phyloP scores from a whole-genome alignment of 225 moss, liverwort and hornwort genomes.

The Pseudoscleropodium purum region DNA sequence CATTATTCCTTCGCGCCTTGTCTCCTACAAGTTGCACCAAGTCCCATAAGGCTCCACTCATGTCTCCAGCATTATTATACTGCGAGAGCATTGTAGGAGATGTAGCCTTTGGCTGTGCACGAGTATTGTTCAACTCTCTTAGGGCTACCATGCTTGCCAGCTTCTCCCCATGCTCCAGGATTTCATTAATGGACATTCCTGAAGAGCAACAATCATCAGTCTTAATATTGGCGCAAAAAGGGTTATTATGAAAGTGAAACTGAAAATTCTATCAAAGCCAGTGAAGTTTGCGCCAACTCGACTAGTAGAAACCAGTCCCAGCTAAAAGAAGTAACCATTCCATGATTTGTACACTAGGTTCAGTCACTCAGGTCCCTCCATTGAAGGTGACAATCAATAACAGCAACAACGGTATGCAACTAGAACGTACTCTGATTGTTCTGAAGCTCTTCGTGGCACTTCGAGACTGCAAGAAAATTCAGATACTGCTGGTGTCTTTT shows the following conservation, averaged over 20 bases:
- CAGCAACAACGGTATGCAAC: not conserved
- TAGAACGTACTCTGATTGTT: slow-evolving; percentile 70
- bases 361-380: not conserved
- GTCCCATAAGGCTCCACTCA: slow-evolving; percentile 88
- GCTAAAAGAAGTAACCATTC: not conserved
- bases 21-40: slow-evolving; percentile 92
- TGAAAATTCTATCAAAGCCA: not conserved
- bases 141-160: slow-evolving; percentile 79
- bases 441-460: slow-evolving; percentile 88
- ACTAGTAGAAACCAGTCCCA: not conserved
- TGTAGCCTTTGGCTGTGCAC: slow-evolving; percentile 49
- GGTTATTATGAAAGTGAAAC: not conserved
- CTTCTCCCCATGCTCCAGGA: slow-evolving; percentile 98
- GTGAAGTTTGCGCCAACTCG: not conserved
- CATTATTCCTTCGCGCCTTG: slow-evolving; percentile 88
- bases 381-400: not conserved
- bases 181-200: slow-evolving; percentile 77
- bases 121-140: slow-evolving; percentile 70
- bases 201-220: not conserved
- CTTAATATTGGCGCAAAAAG: not conserved
- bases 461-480: slow-evolving; percentile 75
- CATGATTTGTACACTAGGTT: not conserved
- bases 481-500: slow-evolving; percentile 91
- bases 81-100: slow-evolving; percentile 18
- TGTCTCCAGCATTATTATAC: slow-evolving; percentile 30